These are phyloP conservation scores for Micractinium conductrix DNA, from an alignment of 139 green algal species.

Conservation along the genomic window DNA sequence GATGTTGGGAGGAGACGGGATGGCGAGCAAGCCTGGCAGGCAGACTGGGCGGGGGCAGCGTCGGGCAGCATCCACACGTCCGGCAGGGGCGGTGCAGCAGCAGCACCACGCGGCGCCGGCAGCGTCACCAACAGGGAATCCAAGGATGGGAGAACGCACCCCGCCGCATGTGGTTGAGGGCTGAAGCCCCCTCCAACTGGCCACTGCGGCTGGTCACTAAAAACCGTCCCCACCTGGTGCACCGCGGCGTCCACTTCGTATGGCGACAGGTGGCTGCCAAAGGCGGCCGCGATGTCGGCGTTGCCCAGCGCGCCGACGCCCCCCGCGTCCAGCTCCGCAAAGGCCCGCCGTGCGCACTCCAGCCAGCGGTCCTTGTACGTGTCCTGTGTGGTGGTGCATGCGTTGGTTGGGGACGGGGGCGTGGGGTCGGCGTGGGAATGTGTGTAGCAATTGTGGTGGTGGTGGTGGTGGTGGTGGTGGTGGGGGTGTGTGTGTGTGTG, in stretches of 20 bases:
- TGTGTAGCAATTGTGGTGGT: too few species aligned
- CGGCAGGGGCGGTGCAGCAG: background rate
- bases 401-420: background rate
- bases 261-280: conserved; percentile 30
- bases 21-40: background rate
- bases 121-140: background rate
- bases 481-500: too few species aligned
- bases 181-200: too few species aligned
- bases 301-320: conserved; percentile 17
- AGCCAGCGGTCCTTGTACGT: conserved; percentile 38
- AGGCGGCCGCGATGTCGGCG: conserved; percentile 35
- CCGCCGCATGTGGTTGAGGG: background rate
- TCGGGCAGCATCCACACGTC: background rate
- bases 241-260: conserved; percentile 45
- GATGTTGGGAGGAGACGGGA: background rate
- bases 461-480: too few species aligned
- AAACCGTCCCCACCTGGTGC: background rate
- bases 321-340: conserved; percentile 36
- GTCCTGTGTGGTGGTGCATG: conserved; percentile 13
- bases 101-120: background rate
- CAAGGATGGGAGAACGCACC: background rate
- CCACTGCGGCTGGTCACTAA: too few species aligned
- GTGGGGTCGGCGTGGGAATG: too few species aligned
- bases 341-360: conserved; percentile 27
- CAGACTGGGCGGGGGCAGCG: background rate